These are phyloP conservation scores for Fusarium zealandicum DNA, from an alignment of 2,329 filamentous ascomycete species.

Conservation along the genomic window DNA sequence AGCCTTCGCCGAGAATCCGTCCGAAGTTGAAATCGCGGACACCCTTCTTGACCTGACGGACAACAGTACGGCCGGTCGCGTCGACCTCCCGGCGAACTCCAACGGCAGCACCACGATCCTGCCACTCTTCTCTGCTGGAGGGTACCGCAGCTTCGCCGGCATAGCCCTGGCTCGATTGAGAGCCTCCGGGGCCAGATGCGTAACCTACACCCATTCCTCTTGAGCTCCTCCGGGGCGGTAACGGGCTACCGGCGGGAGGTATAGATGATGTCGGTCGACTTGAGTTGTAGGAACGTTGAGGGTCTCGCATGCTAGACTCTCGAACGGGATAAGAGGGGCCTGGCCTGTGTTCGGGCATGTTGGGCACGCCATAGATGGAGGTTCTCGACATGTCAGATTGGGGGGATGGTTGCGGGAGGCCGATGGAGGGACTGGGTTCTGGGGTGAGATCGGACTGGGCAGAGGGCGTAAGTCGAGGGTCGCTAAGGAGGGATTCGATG, in stretches of 20 bases:
- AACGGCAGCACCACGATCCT: conserved; percentile 91
- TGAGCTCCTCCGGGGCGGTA: conserved; percentile 80
- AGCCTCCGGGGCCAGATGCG: conserved; percentile 42
- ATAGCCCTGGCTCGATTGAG: conserved; percentile 41
- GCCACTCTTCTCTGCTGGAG: conserved; percentile 87
- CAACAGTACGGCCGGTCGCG: conserved; percentile 79
- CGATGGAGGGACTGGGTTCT: conserved; percentile 20
- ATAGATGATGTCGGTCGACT: conserved; percentile 58
- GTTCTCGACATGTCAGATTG: conserved; percentile 45
- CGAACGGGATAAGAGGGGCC: conserved; percentile 61
- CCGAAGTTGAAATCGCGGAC: conserved; percentile 97
- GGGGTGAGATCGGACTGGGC: conserved; percentile 23
- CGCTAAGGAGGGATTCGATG: conserved; percentile 31
- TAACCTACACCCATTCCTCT: conserved; percentile 70
- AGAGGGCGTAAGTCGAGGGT: conserved; percentile 32
- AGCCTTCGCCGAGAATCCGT: conserved; percentile 89
- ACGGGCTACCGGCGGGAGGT: conserved; percentile 60
- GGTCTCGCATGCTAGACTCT: conserved; percentile 72
- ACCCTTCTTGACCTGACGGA: conserved; percentile 91
- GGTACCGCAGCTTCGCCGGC: conserved; percentile 53
- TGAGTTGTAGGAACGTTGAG: conserved; percentile 66
- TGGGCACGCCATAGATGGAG: conserved; percentile 62
- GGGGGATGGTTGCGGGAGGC: conserved; percentile 24
- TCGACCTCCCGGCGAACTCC: conserved; percentile 84
- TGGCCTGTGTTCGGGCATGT: conserved; percentile 69